phyloP scores from a whole-genome alignment of 1,284 basidiomycete species.

The Sporisorium exsertum region DNA sequence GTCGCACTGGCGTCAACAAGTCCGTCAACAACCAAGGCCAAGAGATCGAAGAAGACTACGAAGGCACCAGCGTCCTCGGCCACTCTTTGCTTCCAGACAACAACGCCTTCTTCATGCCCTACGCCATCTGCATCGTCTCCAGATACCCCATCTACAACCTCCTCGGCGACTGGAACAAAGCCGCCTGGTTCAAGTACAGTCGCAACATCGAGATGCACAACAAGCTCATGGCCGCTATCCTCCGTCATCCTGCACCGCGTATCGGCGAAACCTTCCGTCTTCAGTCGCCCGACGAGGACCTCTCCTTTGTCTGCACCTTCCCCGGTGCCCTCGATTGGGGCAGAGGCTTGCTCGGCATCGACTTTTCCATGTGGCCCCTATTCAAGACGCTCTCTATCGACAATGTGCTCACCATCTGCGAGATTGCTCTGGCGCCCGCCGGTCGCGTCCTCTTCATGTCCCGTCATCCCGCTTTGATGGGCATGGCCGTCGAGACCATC shows the following conservation, averaged over 20 bases:
- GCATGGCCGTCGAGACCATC: constrained; percentile 86
- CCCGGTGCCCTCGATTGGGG: constrained; percentile 71
- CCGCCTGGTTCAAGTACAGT: constrained; percentile 69
- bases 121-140: constrained; percentile 67
- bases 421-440: constrained; percentile 92
- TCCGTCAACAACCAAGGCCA: constrained; percentile 34
- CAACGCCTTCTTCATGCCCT: constrained; percentile 65
- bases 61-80: constrained; percentile 34
- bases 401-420: constrained; percentile 91
- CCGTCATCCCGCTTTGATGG: constrained; percentile 89
- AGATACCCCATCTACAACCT: constrained; percentile 67
- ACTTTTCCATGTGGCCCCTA: constrained; percentile 94
- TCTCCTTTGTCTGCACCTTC: constrained; percentile 62
- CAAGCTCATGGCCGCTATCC: constrained; percentile 68
- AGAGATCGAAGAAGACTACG: constrained; percentile 37
- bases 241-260: constrained; percentile 65
- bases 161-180: constrained; percentile 67
- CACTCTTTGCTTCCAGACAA: constrained; percentile 56
- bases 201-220: constrained; percentile 69
- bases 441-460: constrained; percentile 91
- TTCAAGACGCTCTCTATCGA: constrained; percentile 95
- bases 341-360: constrained; percentile 69
- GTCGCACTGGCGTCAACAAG: constrained; percentile 25
- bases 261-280: constrained; percentile 63
- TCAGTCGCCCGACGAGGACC: constrained; percentile 64